These are phyloP conservation scores for Conticribra guillardii DNA, from an alignment of 108 stramenopile genomes.

Conservation along the genomic window DNA sequence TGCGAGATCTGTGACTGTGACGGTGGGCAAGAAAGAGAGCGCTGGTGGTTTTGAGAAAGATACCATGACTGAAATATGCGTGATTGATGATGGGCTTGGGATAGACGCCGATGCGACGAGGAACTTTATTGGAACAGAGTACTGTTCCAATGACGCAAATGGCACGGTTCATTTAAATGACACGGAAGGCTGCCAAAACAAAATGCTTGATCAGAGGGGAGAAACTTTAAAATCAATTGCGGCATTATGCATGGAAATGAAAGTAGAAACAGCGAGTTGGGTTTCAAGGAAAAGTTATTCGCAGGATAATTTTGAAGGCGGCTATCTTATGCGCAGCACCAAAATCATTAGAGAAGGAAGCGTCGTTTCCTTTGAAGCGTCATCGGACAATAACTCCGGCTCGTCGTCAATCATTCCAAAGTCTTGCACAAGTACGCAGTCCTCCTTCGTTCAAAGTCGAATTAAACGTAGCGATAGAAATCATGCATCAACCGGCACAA, in stretches of 20 bases:
- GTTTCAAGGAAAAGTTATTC: too few species aligned
- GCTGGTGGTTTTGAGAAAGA: not conserved
- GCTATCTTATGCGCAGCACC: not conserved
- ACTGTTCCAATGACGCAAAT: conserved; percentile 35
- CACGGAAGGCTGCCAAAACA: not conserved
- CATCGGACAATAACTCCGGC: not conserved
- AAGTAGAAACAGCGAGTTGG: conserved; percentile 32
- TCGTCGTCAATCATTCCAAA: conserved; percentile 14
- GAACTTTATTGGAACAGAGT: conserved; percentile 34
- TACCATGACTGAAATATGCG: conserved; percentile 6
- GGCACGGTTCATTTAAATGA: not conserved
- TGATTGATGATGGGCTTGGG: conserved; percentile 21
- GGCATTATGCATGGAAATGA: conserved; percentile 35
- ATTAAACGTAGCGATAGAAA: too few species aligned
- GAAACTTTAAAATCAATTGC: conserved; percentile 36
- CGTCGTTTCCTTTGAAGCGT: conserved; percentile 24
- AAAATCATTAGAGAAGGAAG: conserved; percentile 31
- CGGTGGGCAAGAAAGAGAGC: not conserved
- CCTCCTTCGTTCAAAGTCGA: too few species aligned
- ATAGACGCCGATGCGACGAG: conserved; percentile 42
- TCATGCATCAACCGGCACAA: conserved; percentile 29
- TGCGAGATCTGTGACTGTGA: conserved; percentile 1
- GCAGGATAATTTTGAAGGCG: not conserved
- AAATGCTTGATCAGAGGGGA: conserved; percentile 14
- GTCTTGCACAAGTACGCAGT: not conserved